Conservation (phyloP, 345 rosid genomes). For the Cardiospermum halicacabum region DNA sequence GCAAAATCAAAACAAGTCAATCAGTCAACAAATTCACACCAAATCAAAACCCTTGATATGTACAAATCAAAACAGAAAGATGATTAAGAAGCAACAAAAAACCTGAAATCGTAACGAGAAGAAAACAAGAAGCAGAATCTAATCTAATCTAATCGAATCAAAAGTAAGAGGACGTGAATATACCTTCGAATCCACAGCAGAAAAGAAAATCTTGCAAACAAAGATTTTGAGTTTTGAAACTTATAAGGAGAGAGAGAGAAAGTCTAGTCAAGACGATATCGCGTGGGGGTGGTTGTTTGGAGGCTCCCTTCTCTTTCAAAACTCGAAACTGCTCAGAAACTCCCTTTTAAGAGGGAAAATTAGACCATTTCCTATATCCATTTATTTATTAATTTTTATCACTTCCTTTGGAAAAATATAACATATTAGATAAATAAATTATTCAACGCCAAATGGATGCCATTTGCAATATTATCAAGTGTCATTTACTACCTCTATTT, state of each 20-base stretch:
- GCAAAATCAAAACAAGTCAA: not conserved
- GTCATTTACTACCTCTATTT: no score
- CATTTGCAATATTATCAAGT: no score
- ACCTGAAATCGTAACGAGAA: not conserved
- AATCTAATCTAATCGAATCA: not conserved
- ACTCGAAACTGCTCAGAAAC: slow-evolving; percentile 2
- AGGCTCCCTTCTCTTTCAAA: not conserved
- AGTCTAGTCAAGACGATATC: not conserved
- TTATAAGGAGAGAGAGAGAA: not conserved
- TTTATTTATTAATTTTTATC: not conserved
- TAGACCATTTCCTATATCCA: not conserved
- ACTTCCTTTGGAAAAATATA: no score
- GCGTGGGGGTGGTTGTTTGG: not conserved
- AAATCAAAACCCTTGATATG: slow-evolving; percentile 7
- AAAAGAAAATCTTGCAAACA: slow-evolving; percentile 6
- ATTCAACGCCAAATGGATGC: no score
- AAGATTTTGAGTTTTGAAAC: not conserved
- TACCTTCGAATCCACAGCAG: not conserved
- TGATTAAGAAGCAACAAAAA: slow-evolving; percentile 1
- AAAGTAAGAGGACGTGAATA: not conserved
- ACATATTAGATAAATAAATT: not conserved
- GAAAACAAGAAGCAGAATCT: not conserved
- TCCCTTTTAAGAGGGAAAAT: not conserved
- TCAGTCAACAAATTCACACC: not conserved
- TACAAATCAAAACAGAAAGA: slow-evolving; percentile 3